Base-by-base conservation (phyloP, 169 alveolate species). In the Plasmodium vivax region DNA sequence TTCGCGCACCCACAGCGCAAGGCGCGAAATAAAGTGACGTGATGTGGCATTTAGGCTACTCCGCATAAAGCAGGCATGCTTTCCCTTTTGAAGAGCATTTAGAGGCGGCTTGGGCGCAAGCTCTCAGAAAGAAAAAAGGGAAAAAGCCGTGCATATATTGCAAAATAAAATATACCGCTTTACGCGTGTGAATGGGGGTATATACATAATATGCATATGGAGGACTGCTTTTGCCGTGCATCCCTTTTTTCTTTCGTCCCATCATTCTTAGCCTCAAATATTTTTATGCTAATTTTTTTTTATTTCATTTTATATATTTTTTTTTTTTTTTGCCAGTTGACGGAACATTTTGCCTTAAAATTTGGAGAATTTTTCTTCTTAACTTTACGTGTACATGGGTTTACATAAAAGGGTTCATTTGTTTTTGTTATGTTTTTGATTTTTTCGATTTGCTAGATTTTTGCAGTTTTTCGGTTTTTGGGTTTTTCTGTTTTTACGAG, bases 291-390 rank as follows among this genome's bases (percentile, higher is more conserved):
- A 68, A 68, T 68, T 68, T 68, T 68, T 68, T 68, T 68, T 23
- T 27, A 23, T 68, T 68, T 6, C 41, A 27, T 68, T 27, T 5
- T 68, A 62, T 62, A 19, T 62, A 27, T 68, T 56, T 56, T 56
- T 3, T 23, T 5, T 68, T 23, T 62, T 62, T 62, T 68, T 68
- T 19, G 12, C 77, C 14, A 68, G 38, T 68, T 68, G 77, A 19
- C 41, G 77, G 77, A 68, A 68, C 77, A 68, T 68, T 68, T 68
- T 30, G n/a, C 32, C 38, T 68, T 68, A 68, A 23, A 68, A 27
- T 23, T 68, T 68, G 77, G 77, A 68, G 77, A 68, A 68, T 23
- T 68, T 68, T 68, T 68, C 75, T 68, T 68, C 38, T 68, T 68
- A 7, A 68, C 23, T 68, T 68, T 30, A 19, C 27, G 5, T 68